Conservation (phyloP, 768 basidiomycete genomes). For the Phlebiopsis flavidoalba region DNA sequence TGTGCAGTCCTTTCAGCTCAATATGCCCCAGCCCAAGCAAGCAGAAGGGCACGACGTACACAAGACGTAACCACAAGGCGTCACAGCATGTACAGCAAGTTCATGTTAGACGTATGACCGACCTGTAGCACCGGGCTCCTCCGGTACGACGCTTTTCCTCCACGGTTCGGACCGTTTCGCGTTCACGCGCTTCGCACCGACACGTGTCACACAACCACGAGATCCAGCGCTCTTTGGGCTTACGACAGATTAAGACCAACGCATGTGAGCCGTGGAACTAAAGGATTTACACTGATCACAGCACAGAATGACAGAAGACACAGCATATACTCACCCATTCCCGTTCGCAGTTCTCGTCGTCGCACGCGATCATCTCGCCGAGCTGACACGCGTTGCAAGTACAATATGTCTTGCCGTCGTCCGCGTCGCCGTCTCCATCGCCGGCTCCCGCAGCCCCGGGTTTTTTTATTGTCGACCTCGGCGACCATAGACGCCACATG, state of each 20-base stretch:
- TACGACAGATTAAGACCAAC: constrained; percentile 60
- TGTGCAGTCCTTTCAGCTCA: background rate
- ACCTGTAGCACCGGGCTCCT: constrained; percentile 18
- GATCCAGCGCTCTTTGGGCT: constrained; percentile 68
- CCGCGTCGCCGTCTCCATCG: constrained; percentile 50
- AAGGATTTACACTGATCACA: no score
- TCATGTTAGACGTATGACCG: constrained; percentile 20
- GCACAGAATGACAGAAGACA: background rate
- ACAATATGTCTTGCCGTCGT: constrained; percentile 70
- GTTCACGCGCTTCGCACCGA: constrained; percentile 44
- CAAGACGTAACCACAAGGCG: background rate
- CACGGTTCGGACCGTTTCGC: constrained; percentile 23
- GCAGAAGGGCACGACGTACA: background rate
- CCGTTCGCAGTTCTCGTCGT: constrained; percentile 69
- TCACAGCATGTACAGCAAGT: background rate
- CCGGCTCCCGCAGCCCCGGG: constrained; percentile 38
- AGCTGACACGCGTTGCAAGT: constrained; percentile 80
- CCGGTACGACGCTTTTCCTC: constrained; percentile 23
- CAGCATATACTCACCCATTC: constrained; percentile 78
- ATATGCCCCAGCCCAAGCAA: background rate
- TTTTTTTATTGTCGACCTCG: constrained; percentile 31
- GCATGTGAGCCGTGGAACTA: constrained; percentile 82
- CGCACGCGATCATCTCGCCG: constrained; percentile 95
- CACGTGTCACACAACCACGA: constrained; percentile 76
- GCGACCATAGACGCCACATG: constrained; percentile 27